Evolutionary conservation across 352 stramenopile species (phyloP), one percentile per base, ranked within the genome.

Genomic region (Elongisporangium undulatum): DNA sequence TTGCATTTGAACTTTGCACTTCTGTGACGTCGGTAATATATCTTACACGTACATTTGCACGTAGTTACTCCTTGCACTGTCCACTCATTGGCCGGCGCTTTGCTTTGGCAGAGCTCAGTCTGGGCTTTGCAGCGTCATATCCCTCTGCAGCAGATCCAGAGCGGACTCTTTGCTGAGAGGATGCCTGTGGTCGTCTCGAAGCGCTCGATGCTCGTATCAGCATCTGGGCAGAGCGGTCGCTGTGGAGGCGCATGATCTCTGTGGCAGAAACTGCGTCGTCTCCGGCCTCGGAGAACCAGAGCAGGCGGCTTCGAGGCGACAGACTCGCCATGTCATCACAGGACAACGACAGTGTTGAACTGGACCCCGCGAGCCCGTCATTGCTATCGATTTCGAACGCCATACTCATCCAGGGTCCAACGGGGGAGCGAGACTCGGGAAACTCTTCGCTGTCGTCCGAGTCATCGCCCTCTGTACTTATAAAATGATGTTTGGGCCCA

Each of bases 271-370:
- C 34, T 45, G 34, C 1, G 34, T 17, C 34, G 12, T 45, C 34
- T 45, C 34, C 34, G 34, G 34, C 13, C 5, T 73, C 66, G 0
- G 80, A 90, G 55, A 87, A 71, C 69, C 79, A 89, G 7, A 90
- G 59, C n/a, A 90, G 59, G 0, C 78, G 76, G 41, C 72, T 86
- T 24, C 81, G 78, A 49, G 81, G 81, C 0, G 80, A 90, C 24
- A 84, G 61, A n/a, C 68, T 57, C 4, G 71, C 59, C 4, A 79
- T 24, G 1, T 69, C 59, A 10, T 56, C 53, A 48, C 58, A 26
- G 8, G 51, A 56, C 20, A 19, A 70, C 9, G 8, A 64, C 10
- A 61, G 66, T 1, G 67, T 71, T 10, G 66, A 74, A 7, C 61
- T 58, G 0, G 62, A 73, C 45, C 34, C 34, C 60, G 52, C 15